These are phyloP conservation scores for Erigeron canadensis DNA, from an alignment of 129 eudicot genomes.

Conservation along the genomic window DNA sequence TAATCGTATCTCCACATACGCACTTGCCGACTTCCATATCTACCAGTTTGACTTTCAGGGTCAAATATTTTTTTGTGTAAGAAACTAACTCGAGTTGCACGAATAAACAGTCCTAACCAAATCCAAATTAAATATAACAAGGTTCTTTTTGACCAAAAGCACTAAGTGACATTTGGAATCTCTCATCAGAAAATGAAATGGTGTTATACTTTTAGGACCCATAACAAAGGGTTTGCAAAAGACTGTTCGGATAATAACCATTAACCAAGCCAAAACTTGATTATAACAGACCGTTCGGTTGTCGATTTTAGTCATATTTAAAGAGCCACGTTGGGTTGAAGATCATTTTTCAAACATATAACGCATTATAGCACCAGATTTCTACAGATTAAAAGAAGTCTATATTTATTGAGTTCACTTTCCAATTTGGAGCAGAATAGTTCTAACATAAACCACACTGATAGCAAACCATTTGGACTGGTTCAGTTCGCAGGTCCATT, in stretches of 20 bases:
- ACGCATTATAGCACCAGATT: too few relatives aligned
- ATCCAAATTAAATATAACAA: neutral
- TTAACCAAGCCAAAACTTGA: neutral
- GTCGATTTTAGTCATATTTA: neutral
- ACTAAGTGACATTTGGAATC: neutral
- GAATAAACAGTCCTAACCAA: constrained; percentile 8
- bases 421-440: neutral
- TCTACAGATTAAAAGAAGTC: too few relatives aligned
- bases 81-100: neutral
- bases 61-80: constrained; percentile 10
- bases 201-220: neutral
- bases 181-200: neutral
- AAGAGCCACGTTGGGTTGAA: neutral
- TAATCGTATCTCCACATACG: constrained; percentile 2
- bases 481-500: neutral
- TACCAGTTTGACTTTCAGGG: constrained; percentile 24
- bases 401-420: too few relatives aligned
- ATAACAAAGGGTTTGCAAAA: neutral
- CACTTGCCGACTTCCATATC: constrained; percentile 11
- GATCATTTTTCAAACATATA: neutral
- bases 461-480: neutral
- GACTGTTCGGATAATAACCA: neutral
- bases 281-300: neutral
- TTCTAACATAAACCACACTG: neutral
- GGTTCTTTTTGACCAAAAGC: neutral